phyloP scores from a whole-genome alignment of 1,139 yeast species.

The Pichia sp. region DNA sequence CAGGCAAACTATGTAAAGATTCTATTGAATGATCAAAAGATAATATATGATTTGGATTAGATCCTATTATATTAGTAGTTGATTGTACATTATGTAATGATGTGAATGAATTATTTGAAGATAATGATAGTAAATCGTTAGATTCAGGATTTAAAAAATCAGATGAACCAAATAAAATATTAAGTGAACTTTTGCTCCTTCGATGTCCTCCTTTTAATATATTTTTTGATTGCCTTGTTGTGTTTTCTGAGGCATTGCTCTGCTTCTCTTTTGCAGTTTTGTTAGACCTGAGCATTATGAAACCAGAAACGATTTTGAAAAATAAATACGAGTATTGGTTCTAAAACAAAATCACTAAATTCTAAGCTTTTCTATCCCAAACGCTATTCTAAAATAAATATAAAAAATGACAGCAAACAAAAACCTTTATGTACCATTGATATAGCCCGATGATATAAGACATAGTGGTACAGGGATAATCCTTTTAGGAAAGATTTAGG shows the following conservation, averaged over 20 bases:
- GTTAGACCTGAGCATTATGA: neutral
- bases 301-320: no score
- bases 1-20: constrained; percentile 11
- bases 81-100: constrained; percentile 3
- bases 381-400: no score
- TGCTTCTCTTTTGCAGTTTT: neutral
- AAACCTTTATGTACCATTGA: no score
- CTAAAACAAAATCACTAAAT: no score
- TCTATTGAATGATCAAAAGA: constrained; percentile 5
- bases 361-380: no score
- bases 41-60: neutral
- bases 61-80: neutral
- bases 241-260: no score
- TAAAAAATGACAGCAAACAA: no score
- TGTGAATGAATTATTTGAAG: constrained; percentile 3
- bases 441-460: no score
- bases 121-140: constrained; percentile 5
- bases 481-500: no score
- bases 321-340: no score
- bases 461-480: no score
- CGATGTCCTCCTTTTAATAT: constrained; percentile 1
- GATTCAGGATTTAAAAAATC: neutral
- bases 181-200: neutral
- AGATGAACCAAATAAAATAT: neutral
- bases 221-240: neutral